Percentiles rank a stretch among this genome's conserved stretches.
These are phyloP conservation scores for Escovopsis sp. DNA, from an alignment of 2,329 filamentous ascomycete species.

Conservation along the genomic window DNA sequence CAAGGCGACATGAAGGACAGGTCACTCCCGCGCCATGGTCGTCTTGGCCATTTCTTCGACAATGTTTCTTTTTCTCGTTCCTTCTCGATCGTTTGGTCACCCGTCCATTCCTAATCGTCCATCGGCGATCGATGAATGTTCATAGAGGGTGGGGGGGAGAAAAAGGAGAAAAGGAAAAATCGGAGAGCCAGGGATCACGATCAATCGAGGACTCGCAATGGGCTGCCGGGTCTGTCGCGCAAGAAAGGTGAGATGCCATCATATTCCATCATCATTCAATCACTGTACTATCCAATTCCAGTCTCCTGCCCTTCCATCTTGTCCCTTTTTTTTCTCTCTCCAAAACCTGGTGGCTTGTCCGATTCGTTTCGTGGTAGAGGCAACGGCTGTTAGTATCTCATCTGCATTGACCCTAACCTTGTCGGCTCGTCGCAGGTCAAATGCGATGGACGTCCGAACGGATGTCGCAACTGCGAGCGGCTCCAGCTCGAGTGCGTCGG, in stretches of 20 bases:
- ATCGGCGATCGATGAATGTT: no score
- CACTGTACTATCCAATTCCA: background rate
- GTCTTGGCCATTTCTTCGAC: background rate
- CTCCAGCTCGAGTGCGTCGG: constrained; percentile 27
- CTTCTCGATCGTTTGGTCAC: background rate
- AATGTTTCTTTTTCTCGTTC: background rate
- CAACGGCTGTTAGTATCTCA: background rate
- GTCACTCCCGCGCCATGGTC: background rate
- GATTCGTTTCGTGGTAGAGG: background rate
- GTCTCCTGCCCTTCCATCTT: background rate
- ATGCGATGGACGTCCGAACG: constrained; percentile 26
- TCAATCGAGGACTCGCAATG: constrained; percentile 11
- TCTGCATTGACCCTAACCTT: constrained; percentile 1
- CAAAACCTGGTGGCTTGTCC: background rate
- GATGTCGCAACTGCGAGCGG: constrained; percentile 28
- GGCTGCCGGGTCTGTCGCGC: constrained; percentile 27
- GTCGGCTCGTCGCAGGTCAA: constrained; percentile 19
- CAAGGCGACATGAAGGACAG: background rate
- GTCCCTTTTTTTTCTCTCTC: background rate
- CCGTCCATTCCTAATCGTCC: no score
- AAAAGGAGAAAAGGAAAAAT: background rate
- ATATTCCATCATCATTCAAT: background rate
- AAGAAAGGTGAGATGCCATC: constrained; percentile 19
- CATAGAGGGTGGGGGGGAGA: no score
- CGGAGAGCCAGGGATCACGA: background rate